Base-by-base conservation (phyloP, 306 rosid genomes). In the Acacia acuminata region DNA sequence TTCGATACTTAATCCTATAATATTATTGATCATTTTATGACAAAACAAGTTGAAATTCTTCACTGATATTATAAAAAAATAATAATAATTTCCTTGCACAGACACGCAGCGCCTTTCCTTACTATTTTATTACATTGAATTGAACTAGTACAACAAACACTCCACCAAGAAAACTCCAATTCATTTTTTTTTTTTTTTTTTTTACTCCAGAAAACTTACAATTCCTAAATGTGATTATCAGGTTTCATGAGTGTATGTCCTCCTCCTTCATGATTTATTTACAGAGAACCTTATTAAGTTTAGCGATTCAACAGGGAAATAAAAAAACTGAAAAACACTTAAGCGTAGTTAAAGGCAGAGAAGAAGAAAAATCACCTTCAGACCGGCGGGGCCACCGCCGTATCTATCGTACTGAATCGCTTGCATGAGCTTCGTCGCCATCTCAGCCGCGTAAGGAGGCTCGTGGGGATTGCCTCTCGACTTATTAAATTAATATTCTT, bases 351-450 rank as follows among this genome's bases (percentile, higher is more conserved):
- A 38, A 38, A 38, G 36, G 12, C 67, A 25, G 0, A 22, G 8
- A 64, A 70, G 10, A 70, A 70, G 3, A 22, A 70, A 22, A 13
- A 36, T 22, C 4, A 87, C 90, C 90, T 84, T 87, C 77, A 87
- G 79, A 12, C 82, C 86, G 1, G 84, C 63, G 22, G 82, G 17
- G 30, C 88, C 90, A 44, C 88, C 84, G 3, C 90, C 88, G 19
- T 87, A 87, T 7, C 82, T 22, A 15, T 84, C 80, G 56, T 75
- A 87, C 36, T 79, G 86, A 65, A 87, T 12, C 14, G 87, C 86
- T 0, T 71, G 77, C 82, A 85, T 81, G 5, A 84, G 58, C 36
- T 76, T 84, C 45, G 36, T 7, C 5, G 50, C 68, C 78, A 70
- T 65, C 2, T 66, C 38, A n/a, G 67, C 17, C 4, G n/a, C 20